A percentile compares a stretch with the other conserved stretches of the same genome.
phyloP scores from a whole-genome alignment of 2,329 filamentous ascomycete species.

The Thyridium curvatum region DNA sequence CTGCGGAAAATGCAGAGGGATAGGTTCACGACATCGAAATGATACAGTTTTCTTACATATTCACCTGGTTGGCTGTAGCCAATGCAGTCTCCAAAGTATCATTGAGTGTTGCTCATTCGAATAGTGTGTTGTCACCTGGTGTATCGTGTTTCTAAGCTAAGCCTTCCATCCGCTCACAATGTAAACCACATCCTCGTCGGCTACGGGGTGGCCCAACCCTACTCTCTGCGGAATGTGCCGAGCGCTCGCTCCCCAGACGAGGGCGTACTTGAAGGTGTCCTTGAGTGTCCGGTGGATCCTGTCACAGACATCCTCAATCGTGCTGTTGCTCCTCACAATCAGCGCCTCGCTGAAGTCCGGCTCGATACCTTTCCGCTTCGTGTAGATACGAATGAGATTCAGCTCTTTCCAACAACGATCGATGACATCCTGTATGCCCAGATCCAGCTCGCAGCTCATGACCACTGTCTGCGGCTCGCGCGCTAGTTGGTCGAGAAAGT shows the following conservation, averaged over 20 bases:
- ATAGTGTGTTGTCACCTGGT: too few species aligned
- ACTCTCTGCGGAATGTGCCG: constrained; percentile 92
- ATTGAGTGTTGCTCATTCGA: neutral
- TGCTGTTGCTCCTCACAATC: constrained; percentile 83
- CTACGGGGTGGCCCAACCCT: constrained; percentile 74
- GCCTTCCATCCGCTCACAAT: constrained; percentile 61
- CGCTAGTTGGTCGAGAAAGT: constrained; percentile 87
- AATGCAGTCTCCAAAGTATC: too few species aligned
- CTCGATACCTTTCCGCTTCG: constrained; percentile 88
- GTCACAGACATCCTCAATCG: constrained; percentile 96
- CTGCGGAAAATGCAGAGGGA: neutral
- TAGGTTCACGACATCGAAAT: too few species aligned
- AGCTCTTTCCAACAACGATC: constrained; percentile 94
- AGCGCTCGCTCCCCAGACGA: constrained; percentile 96
- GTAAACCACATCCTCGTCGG: constrained; percentile 63
- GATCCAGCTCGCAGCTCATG: constrained; percentile 94
- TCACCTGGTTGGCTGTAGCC: too few species aligned
- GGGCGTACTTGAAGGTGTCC: constrained; percentile 97
- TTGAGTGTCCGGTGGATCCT: constrained; percentile 89
- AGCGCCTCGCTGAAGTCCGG: constrained; percentile 87
- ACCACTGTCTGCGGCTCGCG: constrained; percentile 91
- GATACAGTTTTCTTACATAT: too few species aligned
- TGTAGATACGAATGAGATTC: constrained; percentile 85
- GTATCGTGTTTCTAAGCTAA: constrained; percentile 22
- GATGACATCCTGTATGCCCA: constrained; percentile 89